These are phyloP conservation scores for Helianthus tuberosus DNA, from an alignment of 129 eudicot genomes.

Conservation along the genomic window DNA sequence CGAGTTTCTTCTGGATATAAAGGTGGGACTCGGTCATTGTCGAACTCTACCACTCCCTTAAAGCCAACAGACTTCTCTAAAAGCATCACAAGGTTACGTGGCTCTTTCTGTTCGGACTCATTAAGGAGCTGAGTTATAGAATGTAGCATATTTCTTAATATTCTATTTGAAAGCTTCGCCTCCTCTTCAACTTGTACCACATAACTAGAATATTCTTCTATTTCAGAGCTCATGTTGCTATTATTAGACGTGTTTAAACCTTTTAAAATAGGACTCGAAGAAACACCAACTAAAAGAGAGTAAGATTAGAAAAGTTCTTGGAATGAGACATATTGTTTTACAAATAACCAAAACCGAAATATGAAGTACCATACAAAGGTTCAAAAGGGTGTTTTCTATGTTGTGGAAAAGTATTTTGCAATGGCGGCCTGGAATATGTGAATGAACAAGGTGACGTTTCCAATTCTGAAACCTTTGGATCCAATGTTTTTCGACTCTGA, in stretches of 20 bases:
- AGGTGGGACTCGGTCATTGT: neutral
- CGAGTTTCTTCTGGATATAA: neutral
- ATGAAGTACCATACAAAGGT: neutral
- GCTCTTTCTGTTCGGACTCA: neutral
- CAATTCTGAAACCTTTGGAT: neutral
- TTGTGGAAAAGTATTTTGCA: neutral
- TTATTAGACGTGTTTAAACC: too few species aligned
- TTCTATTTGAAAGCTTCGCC: neutral
- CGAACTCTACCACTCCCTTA: neutral
- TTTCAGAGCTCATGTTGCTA: neutral
- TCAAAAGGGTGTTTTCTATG: neutral
- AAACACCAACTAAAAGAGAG: neutral
- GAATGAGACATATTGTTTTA: neutral
- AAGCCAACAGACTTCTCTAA: neutral
- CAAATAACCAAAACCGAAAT: neutral
- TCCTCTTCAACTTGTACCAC: neutral
- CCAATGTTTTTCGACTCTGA: neutral
- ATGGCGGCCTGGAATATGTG: neutral
- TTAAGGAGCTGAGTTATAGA: neutral
- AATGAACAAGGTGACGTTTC: neutral
- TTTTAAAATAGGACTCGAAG: too few species aligned
- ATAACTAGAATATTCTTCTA: neutral
- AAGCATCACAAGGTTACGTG: conserved; percentile 7
- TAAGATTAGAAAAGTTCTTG: neutral
- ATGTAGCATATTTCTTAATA: neutral